Evolutionary conservation across 2,329 filamentous ascomycete species (phyloP), one percentile per base, ranked within the genome.

Genomic region (Ophiocordyceps robertsii): DNA sequence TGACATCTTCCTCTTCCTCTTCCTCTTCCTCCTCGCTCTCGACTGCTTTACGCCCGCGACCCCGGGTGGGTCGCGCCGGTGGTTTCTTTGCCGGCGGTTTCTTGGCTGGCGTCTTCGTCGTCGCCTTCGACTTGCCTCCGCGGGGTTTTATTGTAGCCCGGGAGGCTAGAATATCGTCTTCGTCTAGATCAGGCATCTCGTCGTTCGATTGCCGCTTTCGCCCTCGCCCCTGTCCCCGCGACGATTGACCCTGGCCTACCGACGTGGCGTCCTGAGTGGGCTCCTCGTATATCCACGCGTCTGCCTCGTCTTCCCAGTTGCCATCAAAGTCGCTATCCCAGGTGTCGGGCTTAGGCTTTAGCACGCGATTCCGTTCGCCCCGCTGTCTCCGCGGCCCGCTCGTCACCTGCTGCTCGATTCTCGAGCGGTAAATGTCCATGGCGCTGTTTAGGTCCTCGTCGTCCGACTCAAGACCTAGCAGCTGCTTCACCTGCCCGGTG

Each of bases 241-340:
- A 44, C 19, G 48, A 40, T 27, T 46, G 29, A 9, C 46, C 43
- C 17, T 37, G 17, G 43, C 44, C 24, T 37, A 51, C 46, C 6
- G 14, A 41, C 42, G 1, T 47, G 9, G 44, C 43, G 17, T 51
- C 47, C 35, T 52, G 48, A 7, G 41, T 41, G 3, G 40, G 39
- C 27, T 52, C 55, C n/a, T 63, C 59, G 29, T 59, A 65, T 16
- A 49, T 53, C 61, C 61, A 66, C 17, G 64, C 84, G 8, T 75
- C 80, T 0, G 84, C 77, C 45, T 87, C 78, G 39, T 92, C 83
- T 46, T 82, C 82, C 89, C 90, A 96, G 40, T 73, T 72, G 0
- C 89, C 92, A 40, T 95, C 82, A 24, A 89, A 66, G 49, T 96
- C 90, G n/a, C 78, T 85, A 55, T 96, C 87, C 88, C 89, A 96